Base-by-base conservation (phyloP, 2,329 filamentous ascomycete genomes). In the Beauveria asiatica region DNA sequence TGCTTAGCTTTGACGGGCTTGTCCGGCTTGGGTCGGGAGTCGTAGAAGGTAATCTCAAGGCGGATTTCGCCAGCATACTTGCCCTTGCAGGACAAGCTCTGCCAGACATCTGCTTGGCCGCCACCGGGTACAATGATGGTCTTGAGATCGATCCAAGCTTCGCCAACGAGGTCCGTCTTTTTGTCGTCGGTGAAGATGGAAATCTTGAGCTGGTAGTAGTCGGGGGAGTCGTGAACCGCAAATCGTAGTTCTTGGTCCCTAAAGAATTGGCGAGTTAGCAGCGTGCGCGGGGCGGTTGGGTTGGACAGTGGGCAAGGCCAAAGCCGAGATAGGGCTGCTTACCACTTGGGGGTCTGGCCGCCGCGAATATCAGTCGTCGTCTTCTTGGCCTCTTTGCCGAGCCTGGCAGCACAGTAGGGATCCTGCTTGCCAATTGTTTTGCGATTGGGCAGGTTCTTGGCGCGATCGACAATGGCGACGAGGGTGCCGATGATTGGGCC, bases 391-490 rank as follows among this genome's bases (percentile, higher is more conserved):
- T 97, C 92, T 74, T 99, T 99, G 39, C 93, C 94, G 50, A 99
- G 77, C 58, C 94, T 83, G 37, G 92, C 92, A 42, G 94, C 94
- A 75, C 92, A 97, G 74, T 97, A 99, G 0, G 94, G 93, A 72
- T 97, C 92, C 77, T 99, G 94, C 76, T 99, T 99, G 60, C 94
- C 94, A 80, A 99, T 97, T 6, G 92, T 94, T 79, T 96, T 96
- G 67, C 92, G 80, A 76, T 99, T 99, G 55, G 94, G 94, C 66
- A 99, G 78, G 73, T 99, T 99, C 83, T 96, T 97, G 57, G 92
- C 94, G 66, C 92, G 84, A 76, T 99, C 94, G 69, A 97, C 85
- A 68, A 99, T 87, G 61, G 92, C 83, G 51, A 99, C 91, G 67
- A 99, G 80, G 1, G 92, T 97, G 66, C 94, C 94, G 69, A 99